phyloP scores from a whole-genome alignment of 2,329 filamentous ascomycete species.

The Paecilomyces dactylethromorphus region DNA sequence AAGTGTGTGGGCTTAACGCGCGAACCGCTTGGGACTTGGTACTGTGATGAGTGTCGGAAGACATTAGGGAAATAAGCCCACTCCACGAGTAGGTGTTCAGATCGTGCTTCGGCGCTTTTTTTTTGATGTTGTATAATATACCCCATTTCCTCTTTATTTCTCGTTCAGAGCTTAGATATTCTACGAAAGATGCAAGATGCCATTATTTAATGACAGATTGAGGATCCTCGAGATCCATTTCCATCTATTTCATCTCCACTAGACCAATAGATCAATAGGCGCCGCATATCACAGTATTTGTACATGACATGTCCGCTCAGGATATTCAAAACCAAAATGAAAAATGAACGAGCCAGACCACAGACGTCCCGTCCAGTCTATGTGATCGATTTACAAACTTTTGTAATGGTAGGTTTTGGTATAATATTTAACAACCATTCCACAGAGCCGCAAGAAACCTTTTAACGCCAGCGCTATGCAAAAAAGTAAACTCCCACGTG shows the following conservation, averaged over 20 bases:
- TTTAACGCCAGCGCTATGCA: slow-evolving; percentile 37
- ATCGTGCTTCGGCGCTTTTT: not conserved
- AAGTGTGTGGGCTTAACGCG: slow-evolving; percentile 56
- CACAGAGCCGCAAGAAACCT: not conserved
- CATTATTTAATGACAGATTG: not conserved
- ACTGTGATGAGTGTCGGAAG: slow-evolving; percentile 46
- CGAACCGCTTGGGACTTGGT: slow-evolving; percentile 54
- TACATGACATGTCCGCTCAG: not conserved
- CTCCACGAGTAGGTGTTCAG: not conserved
- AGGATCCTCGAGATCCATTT: not conserved
- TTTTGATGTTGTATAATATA: not conserved
- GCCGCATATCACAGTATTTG: not conserved
- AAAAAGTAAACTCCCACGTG: slow-evolving; percentile 2
- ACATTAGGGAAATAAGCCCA: slow-evolving; percentile 28
- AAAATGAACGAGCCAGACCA: not conserved
- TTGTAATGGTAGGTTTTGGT: not conserved
- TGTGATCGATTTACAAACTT: not conserved
- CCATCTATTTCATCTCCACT: not conserved
- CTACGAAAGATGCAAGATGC: not conserved
- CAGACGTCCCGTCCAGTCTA: not conserved
- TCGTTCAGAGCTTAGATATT: not conserved
- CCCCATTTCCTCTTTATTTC: not conserved
- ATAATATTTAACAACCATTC: not conserved
- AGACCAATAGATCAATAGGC: not conserved
- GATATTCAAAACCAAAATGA: not conserved